Base-by-base conservation (phyloP, 441 rosid species). In the Brassica balearica region DNA sequence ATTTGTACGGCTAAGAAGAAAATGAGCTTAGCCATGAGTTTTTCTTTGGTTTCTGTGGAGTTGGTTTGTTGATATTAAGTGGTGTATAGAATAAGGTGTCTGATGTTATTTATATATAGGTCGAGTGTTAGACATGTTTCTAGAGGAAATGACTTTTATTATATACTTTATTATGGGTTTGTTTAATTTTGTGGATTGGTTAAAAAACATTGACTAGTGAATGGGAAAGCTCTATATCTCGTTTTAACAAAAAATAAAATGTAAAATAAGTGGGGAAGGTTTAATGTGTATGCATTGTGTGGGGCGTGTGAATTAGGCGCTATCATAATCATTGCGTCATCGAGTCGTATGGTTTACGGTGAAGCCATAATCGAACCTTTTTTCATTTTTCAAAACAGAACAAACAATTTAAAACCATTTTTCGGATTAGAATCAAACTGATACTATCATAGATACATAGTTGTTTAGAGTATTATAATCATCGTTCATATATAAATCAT, bases 11-110 rank as follows among this genome's bases (percentile, higher is more conserved):
- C 32, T 58, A 67, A 23, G 75, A 82, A 20, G 69, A 82, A 20
- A 76, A 75, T 60, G 23, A 60, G 69, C 66, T 58, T 75, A 55
- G 84, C 84, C 89, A 85, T 86, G 72, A 34, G 38, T 5, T n/a
- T n/a, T 70, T 59, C 12, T 9, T 8, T 48, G 46, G 11, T 11
- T 11, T 43, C 4, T 43, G n/a, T 43, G 46, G 46, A 38, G 46
- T 60, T 34, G 69, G 60, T 29, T 64, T 38, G 58, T 41, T 11
- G 6, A 46, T 67, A 19, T 46, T 5, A 46, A 46, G 15, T 46
- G 53, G 53, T 53, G 63, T 73, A 8, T 23, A 2, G n/a, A 15
- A 51, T 22, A 63, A 62, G 69, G 34, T 27, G 59, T 74, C 41
- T 74, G 3, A 14, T 69, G 65, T 36, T 60, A 23, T 72, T 59